These are phyloP conservation scores for Neonectria sp. DNA, from an alignment of 2,329 filamentous ascomycete species.

Conservation along the genomic window DNA sequence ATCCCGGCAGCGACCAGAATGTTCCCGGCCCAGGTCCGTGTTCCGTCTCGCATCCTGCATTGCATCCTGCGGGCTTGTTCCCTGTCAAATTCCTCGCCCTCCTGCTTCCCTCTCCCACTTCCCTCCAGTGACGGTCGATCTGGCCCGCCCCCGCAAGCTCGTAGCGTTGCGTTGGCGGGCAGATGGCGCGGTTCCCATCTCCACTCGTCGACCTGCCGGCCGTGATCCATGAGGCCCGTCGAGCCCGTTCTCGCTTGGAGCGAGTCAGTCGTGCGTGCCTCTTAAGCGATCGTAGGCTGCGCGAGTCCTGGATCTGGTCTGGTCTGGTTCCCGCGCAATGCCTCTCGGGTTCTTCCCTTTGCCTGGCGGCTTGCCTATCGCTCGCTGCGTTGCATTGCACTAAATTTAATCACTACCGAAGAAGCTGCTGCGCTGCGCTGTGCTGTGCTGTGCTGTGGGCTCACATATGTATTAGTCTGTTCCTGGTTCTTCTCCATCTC, in stretches of 20 bases:
- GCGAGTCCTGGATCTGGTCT: conserved; percentile 17
- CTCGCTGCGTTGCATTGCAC: background rate
- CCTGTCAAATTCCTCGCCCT: background rate
- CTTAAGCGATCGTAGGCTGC: conserved; percentile 45
- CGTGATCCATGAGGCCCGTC: conserved; percentile 1
- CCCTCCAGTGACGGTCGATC: conserved; percentile 31
- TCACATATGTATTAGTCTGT: background rate
- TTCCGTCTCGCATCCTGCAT: background rate
- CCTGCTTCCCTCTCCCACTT: background rate
- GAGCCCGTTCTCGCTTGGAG: conserved; percentile 21
- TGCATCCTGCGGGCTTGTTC: background rate
- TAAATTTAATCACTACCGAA: background rate
- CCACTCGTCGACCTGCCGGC: conserved; percentile 39
- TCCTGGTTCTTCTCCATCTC: background rate
- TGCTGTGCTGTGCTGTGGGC: no score
- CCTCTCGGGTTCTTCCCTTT: background rate
- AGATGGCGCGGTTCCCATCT: conserved; percentile 34
- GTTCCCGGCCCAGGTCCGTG: background rate
- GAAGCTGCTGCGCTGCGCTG: no score
- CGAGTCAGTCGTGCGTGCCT: conserved; percentile 20
- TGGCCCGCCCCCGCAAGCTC: conserved; percentile 49
- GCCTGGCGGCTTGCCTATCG: background rate
- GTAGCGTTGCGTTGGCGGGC: conserved; percentile 32
- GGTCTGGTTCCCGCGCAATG: background rate
- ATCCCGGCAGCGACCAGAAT: no score